A percentile compares a stretch with the other conserved stretches of the same genome.
phyloP scores from a whole-genome alignment of 139 green algal species.

The Coelastrella sp. region DNA sequence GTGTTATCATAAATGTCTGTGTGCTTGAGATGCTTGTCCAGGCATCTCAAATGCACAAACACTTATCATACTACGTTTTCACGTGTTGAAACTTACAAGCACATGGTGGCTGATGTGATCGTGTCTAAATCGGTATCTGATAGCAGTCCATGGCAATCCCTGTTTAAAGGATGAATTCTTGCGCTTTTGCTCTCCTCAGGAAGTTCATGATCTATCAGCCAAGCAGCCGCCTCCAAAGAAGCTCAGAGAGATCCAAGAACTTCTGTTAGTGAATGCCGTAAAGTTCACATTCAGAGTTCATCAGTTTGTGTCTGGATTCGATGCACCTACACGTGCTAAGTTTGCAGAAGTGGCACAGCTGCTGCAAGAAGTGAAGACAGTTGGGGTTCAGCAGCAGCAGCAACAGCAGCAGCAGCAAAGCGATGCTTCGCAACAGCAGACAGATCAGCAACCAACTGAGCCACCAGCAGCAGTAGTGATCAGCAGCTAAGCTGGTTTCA shows the following conservation, averaged over 20 bases:
- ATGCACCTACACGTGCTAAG: neutral
- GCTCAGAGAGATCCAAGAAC: neutral
- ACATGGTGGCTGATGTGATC: too few relatives aligned
- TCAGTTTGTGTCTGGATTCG: slow-evolving; percentile 30
- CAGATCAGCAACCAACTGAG: neutral
- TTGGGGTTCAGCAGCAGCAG: neutral
- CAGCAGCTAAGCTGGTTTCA: too few relatives aligned
- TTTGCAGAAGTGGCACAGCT: neutral
- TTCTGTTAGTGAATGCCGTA: neutral
- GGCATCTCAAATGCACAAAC: too few relatives aligned
- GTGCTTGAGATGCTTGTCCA: too few relatives aligned
- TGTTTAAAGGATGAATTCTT: too few relatives aligned
- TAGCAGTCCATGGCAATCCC: too few relatives aligned
- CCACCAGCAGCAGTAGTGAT: neutral
- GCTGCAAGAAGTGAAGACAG: slow-evolving; percentile 2
- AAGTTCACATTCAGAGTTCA: slow-evolving; percentile 27
- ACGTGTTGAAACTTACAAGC: too few relatives aligned
- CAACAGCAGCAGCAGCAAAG: neutral
- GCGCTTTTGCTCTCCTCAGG: neutral
- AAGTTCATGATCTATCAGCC: neutral
- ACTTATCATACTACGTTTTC: too few relatives aligned
- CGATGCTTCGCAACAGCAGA: neutral
- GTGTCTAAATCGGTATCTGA: too few relatives aligned
- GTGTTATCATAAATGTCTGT: too few relatives aligned
- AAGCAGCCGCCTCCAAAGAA: neutral